Percentiles rank a stretch among this genome's conserved stretches.
phyloP scores from a whole-genome alignment of 176 grass and related monocot species.

The Raddia distichophylla region DNA sequence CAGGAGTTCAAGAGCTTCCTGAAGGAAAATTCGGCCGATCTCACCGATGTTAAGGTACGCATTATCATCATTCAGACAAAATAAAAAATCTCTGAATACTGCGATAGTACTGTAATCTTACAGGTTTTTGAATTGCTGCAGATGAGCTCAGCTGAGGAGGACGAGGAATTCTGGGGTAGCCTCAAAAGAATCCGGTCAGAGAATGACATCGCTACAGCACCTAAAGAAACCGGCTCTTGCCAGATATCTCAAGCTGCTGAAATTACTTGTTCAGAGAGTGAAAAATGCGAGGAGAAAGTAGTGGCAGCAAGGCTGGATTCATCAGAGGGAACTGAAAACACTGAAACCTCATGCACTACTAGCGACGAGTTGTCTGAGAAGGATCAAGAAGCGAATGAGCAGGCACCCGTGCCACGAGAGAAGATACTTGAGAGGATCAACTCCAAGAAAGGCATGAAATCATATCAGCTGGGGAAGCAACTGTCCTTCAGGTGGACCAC shows the following conservation, averaged over 20 bases:
- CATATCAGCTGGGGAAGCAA: slow-evolving; percentile 81
- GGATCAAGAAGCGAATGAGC: slow-evolving; percentile 35
- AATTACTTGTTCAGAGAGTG: neutral
- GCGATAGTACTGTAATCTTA: neutral
- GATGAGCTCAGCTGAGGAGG: slow-evolving; percentile 79
- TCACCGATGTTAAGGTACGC: slow-evolving; percentile 69
- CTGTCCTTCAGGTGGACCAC: slow-evolving; percentile 77
- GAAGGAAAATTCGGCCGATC: slow-evolving; percentile 65
- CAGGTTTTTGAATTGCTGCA: slow-evolving; percentile 39
- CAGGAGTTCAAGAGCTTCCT: slow-evolving; percentile 84
- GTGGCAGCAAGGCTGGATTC: neutral
- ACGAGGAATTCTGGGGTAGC: slow-evolving; percentile 58
- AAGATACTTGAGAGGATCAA: slow-evolving; percentile 79
- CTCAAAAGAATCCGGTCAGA: slow-evolving; percentile 50
- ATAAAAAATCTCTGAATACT: neutral
- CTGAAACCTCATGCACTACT: slow-evolving; percentile 3
- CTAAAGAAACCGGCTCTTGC: neutral
- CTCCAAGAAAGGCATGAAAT: slow-evolving; percentile 81
- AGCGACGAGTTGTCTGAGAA: slow-evolving; percentile 50
- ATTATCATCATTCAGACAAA: neutral
- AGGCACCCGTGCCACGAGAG: slow-evolving; percentile 52
- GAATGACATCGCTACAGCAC: neutral
- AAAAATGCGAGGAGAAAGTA: slow-evolving; percentile 1
- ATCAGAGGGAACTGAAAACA: neutral
- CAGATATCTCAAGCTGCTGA: neutral